These are phyloP conservation scores for Saccharomyces hybrid DNA, from an alignment of 1,139 yeast genomes.

Conservation along the genomic window DNA sequence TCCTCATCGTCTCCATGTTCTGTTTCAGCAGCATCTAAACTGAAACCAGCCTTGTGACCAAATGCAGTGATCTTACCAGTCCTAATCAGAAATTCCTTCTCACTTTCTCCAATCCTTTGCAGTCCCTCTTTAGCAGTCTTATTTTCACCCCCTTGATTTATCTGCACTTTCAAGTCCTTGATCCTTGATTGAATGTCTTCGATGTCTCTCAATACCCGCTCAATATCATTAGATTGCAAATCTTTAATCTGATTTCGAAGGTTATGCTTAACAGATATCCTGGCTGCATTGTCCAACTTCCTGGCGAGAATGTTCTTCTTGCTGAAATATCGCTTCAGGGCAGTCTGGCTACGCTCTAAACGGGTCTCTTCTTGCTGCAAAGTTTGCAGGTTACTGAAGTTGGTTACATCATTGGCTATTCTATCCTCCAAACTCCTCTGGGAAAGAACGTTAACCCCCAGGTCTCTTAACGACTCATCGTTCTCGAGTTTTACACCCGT, in stretches of 20 bases:
- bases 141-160: constrained; percentile 5
- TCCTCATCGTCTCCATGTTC: too few relatives aligned
- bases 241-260: constrained; percentile 49
- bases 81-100: constrained; percentile 71
- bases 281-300: constrained; percentile 48
- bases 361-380: constrained; percentile 69
- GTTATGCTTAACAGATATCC: constrained; percentile 58
- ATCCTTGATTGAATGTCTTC: constrained; percentile 58
- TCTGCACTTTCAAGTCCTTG: constrained; percentile 23
- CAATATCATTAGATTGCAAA: constrained; percentile 46
- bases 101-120: constrained; percentile 59
- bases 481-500: not conserved
- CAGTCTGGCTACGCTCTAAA: constrained; percentile 53
- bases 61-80: constrained; percentile 95
- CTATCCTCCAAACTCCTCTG: constrained; percentile 68
- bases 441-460: constrained; percentile 53
- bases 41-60: constrained; percentile 60
- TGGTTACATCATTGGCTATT: constrained; percentile 65
- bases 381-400: constrained; percentile 52
- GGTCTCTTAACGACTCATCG: constrained; percentile 10
- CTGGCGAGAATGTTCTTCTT: constrained; percentile 44
- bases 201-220: constrained; percentile 50
- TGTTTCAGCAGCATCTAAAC: constrained; percentile 28
- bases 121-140: constrained; percentile 21
- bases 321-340: constrained; percentile 38